These are phyloP conservation scores for Melanomma pulvis-pyrius DNA, from an alignment of 495 filamentous ascomycete species.

Conservation along the genomic window DNA sequence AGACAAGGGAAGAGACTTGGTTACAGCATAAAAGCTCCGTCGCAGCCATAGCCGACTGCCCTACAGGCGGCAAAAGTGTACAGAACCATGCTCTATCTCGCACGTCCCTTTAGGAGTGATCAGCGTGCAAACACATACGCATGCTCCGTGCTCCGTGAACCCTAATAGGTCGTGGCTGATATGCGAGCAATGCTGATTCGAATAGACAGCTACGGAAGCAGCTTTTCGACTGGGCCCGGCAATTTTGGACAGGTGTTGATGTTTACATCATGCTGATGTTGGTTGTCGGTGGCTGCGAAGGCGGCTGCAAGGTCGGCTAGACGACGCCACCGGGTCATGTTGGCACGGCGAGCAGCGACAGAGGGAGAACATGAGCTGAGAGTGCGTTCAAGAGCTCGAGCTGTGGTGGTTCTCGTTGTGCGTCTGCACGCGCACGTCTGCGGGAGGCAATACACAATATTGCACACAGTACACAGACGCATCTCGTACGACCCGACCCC, in stretches of 20 bases:
- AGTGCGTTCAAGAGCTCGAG: background rate
- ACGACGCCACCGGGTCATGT: constrained; percentile 19
- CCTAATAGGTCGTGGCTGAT: background rate
- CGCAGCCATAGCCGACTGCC: background rate
- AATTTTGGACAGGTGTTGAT: background rate
- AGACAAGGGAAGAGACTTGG: background rate
- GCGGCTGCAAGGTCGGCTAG: too few relatives aligned
- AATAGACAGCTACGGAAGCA: constrained; percentile 5
- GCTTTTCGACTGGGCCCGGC: background rate
- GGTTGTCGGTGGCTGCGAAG: background rate
- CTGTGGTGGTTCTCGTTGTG: constrained; percentile 29
- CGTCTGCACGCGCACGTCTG: background rate
- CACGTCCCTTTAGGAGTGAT: background rate
- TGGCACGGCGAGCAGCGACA: constrained; percentile 2
- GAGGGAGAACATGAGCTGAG: constrained; percentile 11
- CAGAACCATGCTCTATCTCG: background rate
- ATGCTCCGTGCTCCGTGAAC: background rate
- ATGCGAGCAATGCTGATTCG: constrained; percentile 14
- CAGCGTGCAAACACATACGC: constrained; percentile 12
- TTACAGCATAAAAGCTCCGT: background rate
- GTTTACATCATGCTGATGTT: background rate
- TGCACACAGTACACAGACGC: background rate
- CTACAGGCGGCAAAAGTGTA: constrained; percentile 14
- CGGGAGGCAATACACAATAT: background rate
- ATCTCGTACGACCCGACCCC: background rate